These are phyloP conservation scores for Beauveria sp. DNA, from an alignment of 2,329 filamentous ascomycete species.

Conservation along the genomic window DNA sequence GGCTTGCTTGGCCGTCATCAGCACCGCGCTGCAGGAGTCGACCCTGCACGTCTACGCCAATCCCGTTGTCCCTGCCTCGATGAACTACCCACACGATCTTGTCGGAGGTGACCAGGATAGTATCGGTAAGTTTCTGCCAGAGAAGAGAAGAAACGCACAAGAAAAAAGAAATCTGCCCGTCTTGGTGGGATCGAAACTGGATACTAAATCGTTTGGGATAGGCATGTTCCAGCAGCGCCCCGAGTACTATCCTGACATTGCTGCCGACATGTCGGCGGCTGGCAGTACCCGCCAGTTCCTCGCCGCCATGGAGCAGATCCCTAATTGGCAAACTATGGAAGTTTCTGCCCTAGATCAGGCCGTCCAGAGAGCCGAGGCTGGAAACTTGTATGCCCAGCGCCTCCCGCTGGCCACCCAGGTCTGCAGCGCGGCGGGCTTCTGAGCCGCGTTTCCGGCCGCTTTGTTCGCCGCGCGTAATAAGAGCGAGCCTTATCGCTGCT, in stretches of 20 bases:
- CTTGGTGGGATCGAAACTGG: too few species aligned
- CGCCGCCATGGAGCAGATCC: background rate
- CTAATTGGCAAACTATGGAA: slow-evolving; percentile 7
- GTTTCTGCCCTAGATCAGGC: slow-evolving; percentile 6
- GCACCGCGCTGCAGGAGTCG: slow-evolving; percentile 9
- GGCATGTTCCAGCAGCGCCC: slow-evolving; percentile 11
- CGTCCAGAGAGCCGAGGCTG: slow-evolving; percentile 9
- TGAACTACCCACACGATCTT: slow-evolving; percentile 11
- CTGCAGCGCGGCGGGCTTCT: slow-evolving; percentile 7
- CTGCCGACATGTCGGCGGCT: slow-evolving; percentile 7
- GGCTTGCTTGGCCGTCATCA: slow-evolving; percentile 7
- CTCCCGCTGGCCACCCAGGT: slow-evolving; percentile 4
- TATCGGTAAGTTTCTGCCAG: background rate
- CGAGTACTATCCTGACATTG: slow-evolving; percentile 8
- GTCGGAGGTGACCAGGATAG: slow-evolving; percentile 8
- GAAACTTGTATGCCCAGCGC: slow-evolving; percentile 9
- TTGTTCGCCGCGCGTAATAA: background rate
- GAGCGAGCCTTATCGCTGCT: background rate
- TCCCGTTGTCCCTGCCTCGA: background rate
- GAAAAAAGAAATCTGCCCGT: background rate
- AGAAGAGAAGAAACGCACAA: background rate
- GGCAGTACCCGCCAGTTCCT: slow-evolving; percentile 7
- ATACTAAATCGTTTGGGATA: background rate
- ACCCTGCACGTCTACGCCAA: slow-evolving; percentile 9
- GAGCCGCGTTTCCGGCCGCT: background rate